Evolutionary conservation across 2,329 filamentous ascomycete genomes (phyloP).

Genomic region (Helminthosporium solani): DNA sequence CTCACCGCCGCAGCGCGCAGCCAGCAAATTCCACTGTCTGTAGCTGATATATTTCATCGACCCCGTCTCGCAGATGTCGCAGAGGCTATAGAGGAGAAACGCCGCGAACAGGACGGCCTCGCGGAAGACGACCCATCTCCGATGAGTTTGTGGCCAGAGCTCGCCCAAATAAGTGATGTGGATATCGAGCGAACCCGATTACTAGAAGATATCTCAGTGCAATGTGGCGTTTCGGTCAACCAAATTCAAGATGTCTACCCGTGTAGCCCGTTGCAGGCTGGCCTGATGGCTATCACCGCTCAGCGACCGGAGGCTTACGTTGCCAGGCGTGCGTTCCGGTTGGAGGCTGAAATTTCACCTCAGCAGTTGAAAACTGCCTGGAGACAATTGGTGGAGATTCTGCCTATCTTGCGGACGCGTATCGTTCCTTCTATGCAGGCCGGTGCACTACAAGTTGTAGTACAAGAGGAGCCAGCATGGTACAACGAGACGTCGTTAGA

Average conservation of each 20-base stretch:
- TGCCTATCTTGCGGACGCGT: conserved; percentile 5
- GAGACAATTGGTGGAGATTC: neutral
- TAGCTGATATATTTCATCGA: conserved; percentile 1
- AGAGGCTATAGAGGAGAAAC: no score
- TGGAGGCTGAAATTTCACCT: neutral
- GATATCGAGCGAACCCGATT: neutral
- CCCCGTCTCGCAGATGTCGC: neutral
- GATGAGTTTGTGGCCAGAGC: no score
- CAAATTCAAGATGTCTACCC: conserved; percentile 8
- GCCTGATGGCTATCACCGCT: conserved; percentile 5
- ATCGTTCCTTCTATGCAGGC: neutral
- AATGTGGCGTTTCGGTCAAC: neutral
- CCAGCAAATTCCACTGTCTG: neutral
- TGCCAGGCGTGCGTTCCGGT: conserved; percentile 1
- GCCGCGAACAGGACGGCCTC: no score
- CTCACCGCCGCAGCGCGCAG: neutral
- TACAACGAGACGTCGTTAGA: neutral
- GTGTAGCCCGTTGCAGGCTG: conserved; percentile 11
- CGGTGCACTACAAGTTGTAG: conserved; percentile 4
- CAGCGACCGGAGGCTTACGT: neutral
- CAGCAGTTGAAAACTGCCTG: conserved; percentile 4
- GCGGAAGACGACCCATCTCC: no score
- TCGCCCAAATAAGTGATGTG: no score
- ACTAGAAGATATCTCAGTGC: neutral
- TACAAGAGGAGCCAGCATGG: neutral